Conservation (phyloP, 139 green algal species). For the Spirogloea muscicola region DNA sequence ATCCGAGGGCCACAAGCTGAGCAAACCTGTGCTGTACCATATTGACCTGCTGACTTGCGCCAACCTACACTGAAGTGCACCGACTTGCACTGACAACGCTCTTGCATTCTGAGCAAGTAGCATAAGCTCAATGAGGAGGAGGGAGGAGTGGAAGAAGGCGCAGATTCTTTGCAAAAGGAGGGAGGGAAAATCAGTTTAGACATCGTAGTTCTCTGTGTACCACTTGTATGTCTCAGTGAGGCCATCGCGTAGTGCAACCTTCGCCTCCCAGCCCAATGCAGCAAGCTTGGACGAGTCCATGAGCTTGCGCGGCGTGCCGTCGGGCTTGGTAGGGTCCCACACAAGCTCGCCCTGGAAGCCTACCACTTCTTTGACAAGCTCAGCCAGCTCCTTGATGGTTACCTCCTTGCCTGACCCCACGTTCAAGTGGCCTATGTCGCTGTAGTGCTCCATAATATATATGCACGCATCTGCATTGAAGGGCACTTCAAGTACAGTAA, state of each 20-base stretch:
- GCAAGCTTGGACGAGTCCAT: constrained; percentile 7
- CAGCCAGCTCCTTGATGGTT: constrained; percentile 14
- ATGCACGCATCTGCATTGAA: constrained; percentile 11
- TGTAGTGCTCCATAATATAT: constrained; percentile 11
- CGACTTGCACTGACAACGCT: no score
- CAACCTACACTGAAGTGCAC: no score
- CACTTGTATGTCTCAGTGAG: constrained; percentile 23
- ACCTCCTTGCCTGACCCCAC: constrained; percentile 6
- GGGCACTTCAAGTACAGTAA: no score
- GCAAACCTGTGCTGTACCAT: no score
- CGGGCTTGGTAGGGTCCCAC: constrained; percentile 20
- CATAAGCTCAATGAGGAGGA: no score
- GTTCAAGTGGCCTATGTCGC: neutral
- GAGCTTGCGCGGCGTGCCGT: constrained; percentile 7
- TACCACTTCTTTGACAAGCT: constrained; percentile 13
- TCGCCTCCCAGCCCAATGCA: neutral
- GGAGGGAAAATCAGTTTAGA: no score
- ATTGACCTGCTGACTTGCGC: no score
- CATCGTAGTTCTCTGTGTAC: constrained; percentile 43
- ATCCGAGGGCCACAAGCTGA: no score
- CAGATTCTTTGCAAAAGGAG: no score
- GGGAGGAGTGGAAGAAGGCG: no score
- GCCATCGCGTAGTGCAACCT: neutral
- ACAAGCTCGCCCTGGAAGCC: constrained; percentile 10
- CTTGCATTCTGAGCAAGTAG: no score